Conservation (phyloP, 257 asterid genomes). For the Oldenlandia corymbosa region DNA sequence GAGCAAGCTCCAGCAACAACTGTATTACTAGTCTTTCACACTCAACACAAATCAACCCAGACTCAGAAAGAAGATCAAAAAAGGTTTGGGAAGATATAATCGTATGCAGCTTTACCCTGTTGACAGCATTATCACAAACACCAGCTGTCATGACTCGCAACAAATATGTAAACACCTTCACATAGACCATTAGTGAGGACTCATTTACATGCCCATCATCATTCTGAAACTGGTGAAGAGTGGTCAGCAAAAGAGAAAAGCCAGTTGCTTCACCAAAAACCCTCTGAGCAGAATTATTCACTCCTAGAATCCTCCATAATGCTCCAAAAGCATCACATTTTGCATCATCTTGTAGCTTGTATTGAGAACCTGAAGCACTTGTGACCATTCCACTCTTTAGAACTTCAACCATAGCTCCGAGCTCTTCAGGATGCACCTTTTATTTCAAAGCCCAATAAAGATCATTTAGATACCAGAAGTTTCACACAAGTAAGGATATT, state of each 20-base stretch:
- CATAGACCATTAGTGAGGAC: conserved; percentile 30
- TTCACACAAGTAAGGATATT: too few relatives aligned
- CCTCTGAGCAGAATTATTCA: conserved; percentile 78
- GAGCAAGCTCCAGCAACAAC: conserved; percentile 82
- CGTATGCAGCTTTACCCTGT: conserved; percentile 68
- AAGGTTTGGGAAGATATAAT: conserved; percentile 74
- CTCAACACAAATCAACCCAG: conserved; percentile 85
- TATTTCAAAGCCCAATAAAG: conserved; percentile 13
- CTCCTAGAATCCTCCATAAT: conserved; percentile 85
- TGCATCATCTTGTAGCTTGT: conserved; percentile 69
- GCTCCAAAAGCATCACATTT: conserved; percentile 92
- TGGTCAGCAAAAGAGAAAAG: conserved; percentile 83
- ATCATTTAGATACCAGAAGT: too few relatives aligned
- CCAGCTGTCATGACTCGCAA: conserved; percentile 85
- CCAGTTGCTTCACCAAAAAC: conserved; percentile 99
- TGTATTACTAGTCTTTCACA: conserved; percentile 90
- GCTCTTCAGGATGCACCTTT: conserved; percentile 91
- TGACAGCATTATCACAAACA: conserved; percentile 73
- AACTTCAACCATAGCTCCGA: conserved; percentile 80
- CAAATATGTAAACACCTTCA: conserved; percentile 75
- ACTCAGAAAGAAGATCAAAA: conserved; percentile 79
- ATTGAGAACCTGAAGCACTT: conserved; percentile 75
- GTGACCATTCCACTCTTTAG: conserved; percentile 96
- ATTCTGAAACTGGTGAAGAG: conserved; percentile 77
- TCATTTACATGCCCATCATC: conserved; percentile 47